These are phyloP conservation scores for Dipsacomyces acuminosporus DNA, from an alignment of 371 early-diverging fungal species.

Conservation along the genomic window DNA sequence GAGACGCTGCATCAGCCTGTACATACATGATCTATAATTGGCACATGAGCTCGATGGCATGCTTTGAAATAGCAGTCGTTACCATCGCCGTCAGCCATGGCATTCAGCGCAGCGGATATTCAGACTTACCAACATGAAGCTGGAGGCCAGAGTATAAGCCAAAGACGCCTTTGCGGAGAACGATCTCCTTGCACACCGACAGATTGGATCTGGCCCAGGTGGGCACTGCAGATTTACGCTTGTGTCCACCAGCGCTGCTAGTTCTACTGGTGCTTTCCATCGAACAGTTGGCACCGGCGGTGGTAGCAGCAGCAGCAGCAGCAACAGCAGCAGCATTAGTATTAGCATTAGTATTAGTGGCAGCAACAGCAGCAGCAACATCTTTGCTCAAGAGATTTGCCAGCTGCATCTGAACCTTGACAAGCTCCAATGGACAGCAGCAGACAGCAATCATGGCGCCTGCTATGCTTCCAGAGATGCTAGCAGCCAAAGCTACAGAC, in stretches of 20 bases:
- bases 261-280: too few species aligned
- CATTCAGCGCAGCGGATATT: background rate
- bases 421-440: conserved; percentile 71
- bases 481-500: conserved; percentile 50
- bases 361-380: background rate
- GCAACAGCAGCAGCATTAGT: background rate
- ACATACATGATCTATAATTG: background rate
- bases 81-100: background rate
- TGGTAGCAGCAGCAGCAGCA: too few species aligned
- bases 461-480: conserved; percentile 58
- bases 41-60: too few species aligned
- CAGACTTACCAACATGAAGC: conserved; percentile 43
- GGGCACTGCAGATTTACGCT: conserved; percentile 4
- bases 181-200: conserved; percentile 37
- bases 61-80: background rate
- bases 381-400: conserved; percentile 56
- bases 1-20: background rate
- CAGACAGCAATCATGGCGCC: conserved; percentile 65
- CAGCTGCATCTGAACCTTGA: conserved; percentile 75
- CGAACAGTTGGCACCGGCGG: too few species aligned
- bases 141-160: conserved; percentile 47
- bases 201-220: conserved; percentile 38
- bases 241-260: too few species aligned
- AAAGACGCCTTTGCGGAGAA: conserved; percentile 34
- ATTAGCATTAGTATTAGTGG: too few species aligned